A percentile compares a stretch with the other conserved stretches of the same genome.
Conservation (phyloP, 441 rosid genomes). For the Gossypium gossypioides region DNA sequence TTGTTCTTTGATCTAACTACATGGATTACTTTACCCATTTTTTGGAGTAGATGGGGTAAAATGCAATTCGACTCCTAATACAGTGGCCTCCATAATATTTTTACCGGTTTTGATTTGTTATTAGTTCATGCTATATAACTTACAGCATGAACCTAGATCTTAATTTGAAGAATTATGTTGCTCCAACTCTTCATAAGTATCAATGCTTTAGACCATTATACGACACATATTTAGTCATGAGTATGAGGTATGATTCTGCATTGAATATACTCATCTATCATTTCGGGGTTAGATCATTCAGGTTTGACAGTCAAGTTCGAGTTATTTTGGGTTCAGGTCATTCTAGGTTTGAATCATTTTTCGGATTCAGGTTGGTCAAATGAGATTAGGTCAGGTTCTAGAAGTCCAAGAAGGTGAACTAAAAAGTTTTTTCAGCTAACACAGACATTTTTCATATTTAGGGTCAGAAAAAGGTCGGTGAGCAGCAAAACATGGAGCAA, state of each 20-base stretch:
- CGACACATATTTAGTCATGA: background rate
- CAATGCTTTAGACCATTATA: background rate
- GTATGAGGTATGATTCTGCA: background rate
- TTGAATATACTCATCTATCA: background rate
- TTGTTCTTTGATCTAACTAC: too few relatives aligned
- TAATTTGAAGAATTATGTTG: background rate
- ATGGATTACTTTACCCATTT: too few relatives aligned
- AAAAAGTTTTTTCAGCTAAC: background rate
- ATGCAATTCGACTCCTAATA: too few relatives aligned
- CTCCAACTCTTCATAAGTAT: background rate
- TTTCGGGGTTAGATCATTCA: too few relatives aligned
- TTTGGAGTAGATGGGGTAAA: too few relatives aligned
- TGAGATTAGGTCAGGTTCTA: too few relatives aligned
- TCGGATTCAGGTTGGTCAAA: too few relatives aligned
- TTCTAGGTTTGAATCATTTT: too few relatives aligned
- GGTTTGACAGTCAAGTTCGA: too few relatives aligned
- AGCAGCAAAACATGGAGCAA: constrained; percentile 72
- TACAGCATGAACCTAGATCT: background rate
- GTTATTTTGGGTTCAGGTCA: too few relatives aligned
- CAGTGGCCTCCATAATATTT: too few relatives aligned
- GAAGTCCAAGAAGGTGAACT: background rate
- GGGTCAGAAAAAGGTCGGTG: constrained; percentile 86
- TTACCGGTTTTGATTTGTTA: background rate
- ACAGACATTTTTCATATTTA: constrained; percentile 16
- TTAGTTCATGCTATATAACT: background rate